Evolutionary conservation across 1,139 yeast species (phyloP), one percentile per base, ranked within the genome.

Genomic region (Magnusiomyces fungicola): DNA sequence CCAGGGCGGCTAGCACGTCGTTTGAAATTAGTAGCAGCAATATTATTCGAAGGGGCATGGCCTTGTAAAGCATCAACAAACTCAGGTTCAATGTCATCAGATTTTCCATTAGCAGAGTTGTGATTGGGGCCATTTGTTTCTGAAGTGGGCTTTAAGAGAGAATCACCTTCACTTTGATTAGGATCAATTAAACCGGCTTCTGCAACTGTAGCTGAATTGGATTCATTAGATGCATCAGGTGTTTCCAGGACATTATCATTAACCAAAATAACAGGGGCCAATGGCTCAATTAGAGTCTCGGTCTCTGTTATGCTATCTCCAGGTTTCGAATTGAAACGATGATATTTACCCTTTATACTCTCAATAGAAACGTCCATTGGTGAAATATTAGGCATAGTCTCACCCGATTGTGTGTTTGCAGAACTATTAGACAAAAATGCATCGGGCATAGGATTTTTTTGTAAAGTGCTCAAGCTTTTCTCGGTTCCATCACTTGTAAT

Each of bases 141-240:
- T n/a, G n/a, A n/a, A n/a, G n/a, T n/a, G n/a, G n/a, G n/a, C n/a
- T n/a, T n/a, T n/a, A n/a, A n/a, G n/a, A 38, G 29, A 32, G 36
- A 41, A 19, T 24, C 34, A 6, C n/a, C 19, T 3, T 16, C 46
- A 43, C 23, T 21, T 27, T 6, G 40, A 24, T 25, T 30, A 38
- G 10, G 46, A 33, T 22, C 46, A 44, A 33, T 39, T 37, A 21
- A 30, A 34, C 30, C 46, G 46, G 38, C 47, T 44, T 58, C 54
- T 4, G 61, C 57, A 24, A 53, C 55, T 21, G 50, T 55, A 3
- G 68, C 56, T 49, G 63, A 62, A 48, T 64, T 63, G 34, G 53
- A 50, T 6, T 63, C 55, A 6, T 32, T 19, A 5, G 41, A 9
- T 4, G n/a, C 10, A 14, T 3, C 16, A 12, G 25, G 4, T 4